phyloP scores from a whole-genome alignment of 164 flowering plant genomes.

The Macadamia tetraphylla region DNA sequence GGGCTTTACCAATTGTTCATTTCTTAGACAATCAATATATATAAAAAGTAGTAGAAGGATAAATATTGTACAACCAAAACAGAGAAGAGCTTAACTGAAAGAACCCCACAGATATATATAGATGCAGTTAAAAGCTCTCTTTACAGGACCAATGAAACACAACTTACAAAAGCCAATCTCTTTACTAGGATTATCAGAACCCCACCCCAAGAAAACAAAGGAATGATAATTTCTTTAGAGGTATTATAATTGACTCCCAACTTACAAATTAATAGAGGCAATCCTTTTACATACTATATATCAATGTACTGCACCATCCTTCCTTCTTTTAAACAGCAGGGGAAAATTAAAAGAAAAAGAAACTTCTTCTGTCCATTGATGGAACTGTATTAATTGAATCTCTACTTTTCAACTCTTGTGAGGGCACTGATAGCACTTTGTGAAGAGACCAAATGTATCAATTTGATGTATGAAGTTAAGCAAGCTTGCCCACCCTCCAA shows the following conservation, averaged over 20 bases:
- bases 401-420: slow-evolving; percentile 31
- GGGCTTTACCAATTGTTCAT: too few relatives aligned
- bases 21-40: too few relatives aligned
- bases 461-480: slow-evolving; percentile 59
- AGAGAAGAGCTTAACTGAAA: neutral
- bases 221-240: too few relatives aligned
- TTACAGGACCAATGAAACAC: neutral
- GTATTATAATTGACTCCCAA: too few relatives aligned
- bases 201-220: too few relatives aligned
- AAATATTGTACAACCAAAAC: too few relatives aligned
- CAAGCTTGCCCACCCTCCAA: slow-evolving; percentile 84
- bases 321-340: neutral
- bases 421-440: slow-evolving; percentile 75
- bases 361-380: neutral
- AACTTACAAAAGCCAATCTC: neutral
- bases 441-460: slow-evolving; percentile 55
- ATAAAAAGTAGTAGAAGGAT: too few relatives aligned
- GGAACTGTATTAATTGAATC: neutral
- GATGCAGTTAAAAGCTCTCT: neutral
- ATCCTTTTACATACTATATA: neutral
- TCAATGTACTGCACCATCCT: neutral
- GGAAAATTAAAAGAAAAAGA: neutral
- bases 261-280: neutral
- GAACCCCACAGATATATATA: neutral
- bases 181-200: too few relatives aligned